Evolutionary conservation across 148 eudicot genomes (phyloP).

Genomic region (Diospyros kaki): DNA sequence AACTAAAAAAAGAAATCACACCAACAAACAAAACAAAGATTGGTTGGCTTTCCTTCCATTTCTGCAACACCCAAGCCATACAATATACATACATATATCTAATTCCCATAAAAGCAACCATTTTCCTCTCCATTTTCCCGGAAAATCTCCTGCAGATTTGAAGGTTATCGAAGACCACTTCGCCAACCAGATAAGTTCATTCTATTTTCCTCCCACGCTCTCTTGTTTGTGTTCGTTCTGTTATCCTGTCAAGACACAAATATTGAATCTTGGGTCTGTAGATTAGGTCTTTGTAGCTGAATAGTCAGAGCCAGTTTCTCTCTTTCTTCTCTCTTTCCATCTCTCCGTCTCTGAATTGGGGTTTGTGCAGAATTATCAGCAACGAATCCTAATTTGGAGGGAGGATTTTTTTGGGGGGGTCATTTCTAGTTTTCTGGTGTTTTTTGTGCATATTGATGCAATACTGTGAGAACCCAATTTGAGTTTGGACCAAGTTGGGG

Average conservation of each 20-base stretch:
- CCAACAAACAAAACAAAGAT: background rate
- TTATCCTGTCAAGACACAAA: background rate
- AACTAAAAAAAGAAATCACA: background rate
- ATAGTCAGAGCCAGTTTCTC: background rate
- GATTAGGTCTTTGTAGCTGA: conserved; percentile 8
- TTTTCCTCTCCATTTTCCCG: conserved; percentile 1
- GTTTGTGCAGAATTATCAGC: conserved; percentile 5
- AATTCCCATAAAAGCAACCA: background rate
- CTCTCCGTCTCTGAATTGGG: conserved; percentile 22
- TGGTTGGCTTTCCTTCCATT: conserved; percentile 15
- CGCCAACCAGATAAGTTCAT: too few species aligned
- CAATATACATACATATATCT: background rate
- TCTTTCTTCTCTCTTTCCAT: background rate
- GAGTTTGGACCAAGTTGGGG: conserved; percentile 5
- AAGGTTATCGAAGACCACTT: background rate
- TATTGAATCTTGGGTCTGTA: background rate
- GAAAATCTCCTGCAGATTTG: background rate
- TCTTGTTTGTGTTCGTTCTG: background rate
- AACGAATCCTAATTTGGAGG: conserved; percentile 15
- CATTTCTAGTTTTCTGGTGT: background rate
- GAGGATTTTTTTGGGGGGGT: background rate
- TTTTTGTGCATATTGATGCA: background rate
- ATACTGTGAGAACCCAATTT: background rate
- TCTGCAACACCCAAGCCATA: background rate
- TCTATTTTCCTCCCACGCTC: conserved; percentile 7